Base-by-base conservation (phyloP, 2,329 filamentous ascomycete species). In the Claviceps sp. region DNA sequence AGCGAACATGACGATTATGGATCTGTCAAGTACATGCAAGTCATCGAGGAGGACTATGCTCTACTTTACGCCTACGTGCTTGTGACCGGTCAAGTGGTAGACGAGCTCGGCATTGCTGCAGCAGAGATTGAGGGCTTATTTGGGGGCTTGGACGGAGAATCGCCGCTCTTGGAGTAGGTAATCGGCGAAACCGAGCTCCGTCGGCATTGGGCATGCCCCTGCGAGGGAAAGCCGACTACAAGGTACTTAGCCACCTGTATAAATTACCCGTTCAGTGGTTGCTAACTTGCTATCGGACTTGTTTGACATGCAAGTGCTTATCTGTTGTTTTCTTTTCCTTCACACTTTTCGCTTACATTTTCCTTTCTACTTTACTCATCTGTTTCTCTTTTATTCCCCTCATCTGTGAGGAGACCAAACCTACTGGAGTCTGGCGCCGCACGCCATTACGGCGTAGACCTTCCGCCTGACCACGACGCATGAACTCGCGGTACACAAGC, bases 21-120 rank as follows among this genome's bases (percentile, higher is more conserved):
- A 14, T 16, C 4, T 11, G 13, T 5, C 44, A 4, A 37, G 18
- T 13, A 37, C 48, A 9, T 37, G 40, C 13, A 65, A 8, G 74
- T 80, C 3, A 80, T 78, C 54, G 84, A 88, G 62, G 76, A 79
- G 55, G 90, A 95, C 63, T 95, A 89, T 65, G 88, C 89, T 56
- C 70, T 95, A 58, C 70, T 95, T n/a, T 95, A 95, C 68, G 88
- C 89, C n/a, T 95, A 94, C 69, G 85, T 77, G 9, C 67, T 83
- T 37, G 77, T 83, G 43, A 82, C 79, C 1, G 76, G 77, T 37
- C 78, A 82, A 63, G 72, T 83, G 13, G 77, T 77, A 3, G 76
- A 80, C 52, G 79, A 82, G 63, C 68, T 83, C n/a, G 70, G 72
- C 59, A 67, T 71, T 13, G 73, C 80, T 22, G 74, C 78, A 56